Evolutionary conservation across 225 moss, liverwort and hornwort species (phyloP), one percentile per base, ranked within the genome.

Genomic region (Anthoceros angustus): DNA sequence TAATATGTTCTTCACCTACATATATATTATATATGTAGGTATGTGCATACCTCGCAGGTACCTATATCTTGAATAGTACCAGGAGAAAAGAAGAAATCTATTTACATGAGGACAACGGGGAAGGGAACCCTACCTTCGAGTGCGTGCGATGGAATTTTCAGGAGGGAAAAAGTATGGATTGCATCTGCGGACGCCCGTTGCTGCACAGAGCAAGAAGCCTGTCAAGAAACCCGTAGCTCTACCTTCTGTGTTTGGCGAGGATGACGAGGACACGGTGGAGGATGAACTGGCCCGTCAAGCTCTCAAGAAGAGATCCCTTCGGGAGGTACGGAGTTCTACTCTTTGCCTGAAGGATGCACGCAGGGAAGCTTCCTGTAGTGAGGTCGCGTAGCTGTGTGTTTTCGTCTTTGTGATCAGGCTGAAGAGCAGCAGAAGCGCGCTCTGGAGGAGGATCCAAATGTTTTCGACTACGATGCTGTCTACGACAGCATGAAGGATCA

Each of bases 241-340:
- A 74, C 80, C 67, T 73, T 80, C 86, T 60, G 86, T 79, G 25
- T 75, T 77, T 23, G 75, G 68, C 2, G 42, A 38, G 23, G 74
- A 79, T 26, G 87, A 89, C 42, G 87, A 81, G 62, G 80, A 86
- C 7, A 70, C 70, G 39, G 85, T 82, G 0, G 98, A 89, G 69
- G 87, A 86, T 40, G 89, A 92, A 63, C 92, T 92, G 48, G 92
- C 92, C 5, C 86, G 92, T 32, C 98, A 98, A 78, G 98, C 98
- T 63, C 74, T 77, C 10, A 98, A 98, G 72, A 98, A 98, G 74
- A 83, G 85, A 39, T 74, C 72, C 45, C 80, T 87, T 12, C 83
- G 86, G 40, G 98, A 98, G 82, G 98, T 89, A 43, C 4, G 32
- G 32, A 32, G 32, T 32, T 32, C 32, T 32, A 4, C 4, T 1